Conservation (phyloP, 192 early-diverging fungal genomes). For the Linnemannia zychae region DNA sequence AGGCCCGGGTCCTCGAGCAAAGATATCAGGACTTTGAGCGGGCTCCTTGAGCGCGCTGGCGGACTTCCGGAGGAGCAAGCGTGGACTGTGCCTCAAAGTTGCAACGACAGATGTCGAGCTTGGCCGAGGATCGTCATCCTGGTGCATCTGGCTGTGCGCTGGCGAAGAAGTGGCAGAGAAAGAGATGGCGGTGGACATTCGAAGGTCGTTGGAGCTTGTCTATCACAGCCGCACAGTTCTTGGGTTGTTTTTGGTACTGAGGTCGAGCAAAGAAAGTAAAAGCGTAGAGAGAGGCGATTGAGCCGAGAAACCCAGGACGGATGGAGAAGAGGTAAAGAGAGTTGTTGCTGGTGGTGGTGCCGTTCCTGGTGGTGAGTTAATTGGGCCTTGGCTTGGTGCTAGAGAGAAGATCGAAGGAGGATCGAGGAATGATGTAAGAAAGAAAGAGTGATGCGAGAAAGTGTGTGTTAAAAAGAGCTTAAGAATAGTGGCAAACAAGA, state of each 20-base stretch:
- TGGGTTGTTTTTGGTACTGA: background rate
- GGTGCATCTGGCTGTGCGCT: constrained; percentile 19
- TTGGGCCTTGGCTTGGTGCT: background rate
- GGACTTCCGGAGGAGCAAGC: constrained; percentile 53
- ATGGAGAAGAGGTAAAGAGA: background rate
- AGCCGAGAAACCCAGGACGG: background rate
- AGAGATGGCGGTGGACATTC: constrained; percentile 17
- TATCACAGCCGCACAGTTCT: background rate
- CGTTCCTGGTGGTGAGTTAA: background rate
- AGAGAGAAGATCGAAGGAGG: background rate
- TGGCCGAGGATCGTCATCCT: constrained; percentile 41
- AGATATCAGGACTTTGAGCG: constrained; percentile 53
- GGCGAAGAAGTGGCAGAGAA: background rate
- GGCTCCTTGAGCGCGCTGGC: constrained; percentile 57
- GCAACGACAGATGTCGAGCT: constrained; percentile 53
- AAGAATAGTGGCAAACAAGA: background rate
- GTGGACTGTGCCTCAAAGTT: constrained; percentile 48
- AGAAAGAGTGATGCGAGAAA: background rate
- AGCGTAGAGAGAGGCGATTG: background rate
- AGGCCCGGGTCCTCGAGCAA: constrained; percentile 54
- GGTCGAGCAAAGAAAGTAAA: background rate
- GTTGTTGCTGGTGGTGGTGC: background rate
- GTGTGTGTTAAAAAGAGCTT: background rate
- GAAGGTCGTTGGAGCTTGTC: background rate
- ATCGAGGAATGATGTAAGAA: constrained; percentile 3